phyloP scores from a whole-genome alignment of 495 filamentous ascomycete species.

The Penicillium coprophilum region DNA sequence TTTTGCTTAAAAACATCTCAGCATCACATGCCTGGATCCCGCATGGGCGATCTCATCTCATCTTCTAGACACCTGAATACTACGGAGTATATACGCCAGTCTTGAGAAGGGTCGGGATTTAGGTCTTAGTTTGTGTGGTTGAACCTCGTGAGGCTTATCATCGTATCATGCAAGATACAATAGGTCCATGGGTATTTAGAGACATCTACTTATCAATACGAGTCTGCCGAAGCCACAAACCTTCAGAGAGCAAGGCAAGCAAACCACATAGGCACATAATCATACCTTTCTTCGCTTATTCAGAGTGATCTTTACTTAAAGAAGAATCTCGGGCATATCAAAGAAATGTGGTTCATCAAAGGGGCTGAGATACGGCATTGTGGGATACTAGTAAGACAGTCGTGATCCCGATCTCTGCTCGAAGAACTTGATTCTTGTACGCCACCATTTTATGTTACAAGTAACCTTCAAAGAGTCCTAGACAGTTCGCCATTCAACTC shows the following conservation, averaged over 20 bases:
- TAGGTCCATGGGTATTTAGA: too few relatives aligned
- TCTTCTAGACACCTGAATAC: background rate
- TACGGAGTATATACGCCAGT: background rate
- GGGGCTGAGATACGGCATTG: background rate
- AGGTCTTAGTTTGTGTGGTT: background rate
- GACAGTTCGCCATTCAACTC: background rate
- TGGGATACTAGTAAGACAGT: background rate
- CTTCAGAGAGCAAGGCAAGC: background rate
- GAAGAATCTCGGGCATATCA: background rate
- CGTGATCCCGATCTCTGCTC: background rate
- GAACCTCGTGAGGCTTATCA: background rate
- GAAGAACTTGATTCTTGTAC: background rate
- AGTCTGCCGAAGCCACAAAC: background rate
- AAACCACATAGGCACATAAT: background rate
- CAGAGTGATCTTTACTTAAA: background rate
- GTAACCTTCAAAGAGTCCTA: background rate
- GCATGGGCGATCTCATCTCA: background rate
- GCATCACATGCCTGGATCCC: background rate
- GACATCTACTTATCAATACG: background rate
- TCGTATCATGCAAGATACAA: background rate
- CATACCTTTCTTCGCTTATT: background rate
- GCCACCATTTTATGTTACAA: background rate
- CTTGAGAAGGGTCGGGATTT: background rate
- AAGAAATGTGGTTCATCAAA: background rate
- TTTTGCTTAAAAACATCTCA: background rate